Conservation (phyloP, 768 basidiomycete species). For the Rubroboletus pulcherrimus region DNA sequence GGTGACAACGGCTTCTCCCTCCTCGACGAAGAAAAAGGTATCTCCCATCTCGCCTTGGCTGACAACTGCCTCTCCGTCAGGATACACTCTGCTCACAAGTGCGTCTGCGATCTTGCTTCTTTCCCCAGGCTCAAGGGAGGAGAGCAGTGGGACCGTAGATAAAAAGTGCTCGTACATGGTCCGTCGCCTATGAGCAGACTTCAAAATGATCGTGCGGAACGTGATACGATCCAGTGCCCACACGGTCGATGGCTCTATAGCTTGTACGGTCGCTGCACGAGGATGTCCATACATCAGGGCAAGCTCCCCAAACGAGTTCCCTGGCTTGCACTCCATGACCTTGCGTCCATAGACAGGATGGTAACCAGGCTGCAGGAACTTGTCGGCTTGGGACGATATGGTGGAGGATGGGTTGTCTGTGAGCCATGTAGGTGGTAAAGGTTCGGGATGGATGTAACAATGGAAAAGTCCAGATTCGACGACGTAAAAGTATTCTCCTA, state of each 20-base stretch:
- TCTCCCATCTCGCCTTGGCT: conserved; percentile 93
- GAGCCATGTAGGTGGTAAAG: conserved; percentile 57
- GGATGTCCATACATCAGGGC: conserved; percentile 98
- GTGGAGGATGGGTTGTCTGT: conserved; percentile 39
- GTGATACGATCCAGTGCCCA: conserved; percentile 98
- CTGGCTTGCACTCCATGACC: conserved; percentile 81
- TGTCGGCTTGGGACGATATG: conserved; percentile 42
- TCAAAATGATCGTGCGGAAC: conserved; percentile 96
- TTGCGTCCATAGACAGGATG: conserved; percentile 74
- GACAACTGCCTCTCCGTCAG: conserved; percentile 85
- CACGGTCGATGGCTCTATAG: conserved; percentile 75
- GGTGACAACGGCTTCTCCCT: conserved; percentile 84
- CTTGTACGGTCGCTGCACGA: conserved; percentile 89
- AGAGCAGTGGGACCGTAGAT: conserved; percentile 82
- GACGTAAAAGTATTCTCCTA: conserved; percentile 96
- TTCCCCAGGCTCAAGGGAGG: conserved; percentile 82
- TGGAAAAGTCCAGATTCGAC: conserved; percentile 86
- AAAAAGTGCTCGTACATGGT: conserved; percentile 98
- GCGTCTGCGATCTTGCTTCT: conserved; percentile 98
- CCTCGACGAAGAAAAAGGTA: conserved; percentile 97
- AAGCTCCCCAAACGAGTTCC: conserved; percentile 90
- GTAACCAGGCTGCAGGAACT: conserved; percentile 59
- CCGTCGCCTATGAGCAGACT: conserved; percentile 83
- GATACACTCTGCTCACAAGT: conserved; percentile 75
- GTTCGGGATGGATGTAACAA: conserved; percentile 74